Base-by-base conservation (phyloP, 1,139 yeast species). In the Suhomyces taliae region DNA sequence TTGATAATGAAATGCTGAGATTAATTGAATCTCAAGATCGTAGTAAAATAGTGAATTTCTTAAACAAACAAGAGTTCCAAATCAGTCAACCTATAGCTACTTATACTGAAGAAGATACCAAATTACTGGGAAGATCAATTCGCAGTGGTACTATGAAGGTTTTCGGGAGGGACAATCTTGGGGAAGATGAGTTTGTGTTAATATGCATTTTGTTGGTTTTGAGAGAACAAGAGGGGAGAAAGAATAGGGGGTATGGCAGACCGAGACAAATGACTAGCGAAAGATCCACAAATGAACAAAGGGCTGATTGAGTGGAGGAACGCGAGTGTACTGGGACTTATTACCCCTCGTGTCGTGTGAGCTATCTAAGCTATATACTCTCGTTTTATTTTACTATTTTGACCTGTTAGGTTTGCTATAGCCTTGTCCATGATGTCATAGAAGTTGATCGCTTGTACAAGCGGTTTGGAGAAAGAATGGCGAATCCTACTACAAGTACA, bases 181-280 rank as follows among this genome's bases (percentile, higher is more conserved):
- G 59, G 45, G 60, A 59, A 10, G 64, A 63, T 34, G 61, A 66
- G 33, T 50, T 66, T 48, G 61, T 68, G 27, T 42, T 72, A 32
- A 51, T 61, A n/a, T 61, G 69, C 40, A 56, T 72, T 7, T 50
- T 72, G 50, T 54, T 72, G 46, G 68, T 69, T 5, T 59, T 73
- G 45, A 50, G 76, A 39, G 77, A 72, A 46, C 77, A 70, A 52
- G 77, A 73, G 50, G 58, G 58, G 26, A 54, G 74, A 39, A 73
- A 73, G 52, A 70, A 64, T 54, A 61, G 65, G 53, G 76, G 78
- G 4, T 62, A 62, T 39, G 66, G 65, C 39, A 60, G 58, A 43
- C 69, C 69, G 7, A 51, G 38, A 14, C 43, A 39, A 7, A 39
- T 44, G 40, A 37, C 39, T 6, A 31, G 32, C n/a, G 11, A 29